Base-by-base conservation (phyloP, 202 grass and related monocot species). In the Tripidium arundinaceum region DNA sequence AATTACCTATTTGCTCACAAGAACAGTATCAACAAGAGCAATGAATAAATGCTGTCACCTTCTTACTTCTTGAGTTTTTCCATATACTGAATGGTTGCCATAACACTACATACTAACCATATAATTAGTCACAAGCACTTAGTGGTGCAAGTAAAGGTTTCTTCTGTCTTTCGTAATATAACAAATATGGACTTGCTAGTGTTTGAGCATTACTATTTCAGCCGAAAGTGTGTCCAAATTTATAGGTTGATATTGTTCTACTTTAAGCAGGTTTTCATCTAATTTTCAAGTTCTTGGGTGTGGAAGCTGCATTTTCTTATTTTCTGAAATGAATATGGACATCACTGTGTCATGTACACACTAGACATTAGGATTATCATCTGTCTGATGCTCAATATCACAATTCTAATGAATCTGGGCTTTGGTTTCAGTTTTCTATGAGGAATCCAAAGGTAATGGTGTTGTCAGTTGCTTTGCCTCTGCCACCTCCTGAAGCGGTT, bases 361-460 rank as follows among this genome's bases (percentile, higher is more conserved):
- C 50, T 62, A 11, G 33, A 16, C 15, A 10, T 34, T 63, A 65
- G 4, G 29, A 83, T 57, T 38, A 43, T 79, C 16, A 36, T 10
- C 46, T 75, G 3, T 50, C 42, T 38, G 55, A 31, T 34, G 42
- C 43, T 81, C 34, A 26, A 63, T 62, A 64, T 74, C 39, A 76
- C 81, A 76, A 82, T 68, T 18, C 47, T 80, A 57, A 59, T 57
- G 29, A 57, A 40, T 36, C 60, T 65, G 40, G 33, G 18, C 15
- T 63, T 87, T 65, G 69, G 16, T 78, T 85, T 61, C 86, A 98
- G 92, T 86, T 95, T 83, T 91, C 95, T 68, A 94, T 84, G 88
- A 91, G 90, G 80, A 98, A 98, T 70, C 84, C 95, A n/a, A 94
- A 95, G 68, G 88, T 86, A 70, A 79, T 93, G 92, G 70, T 93